These are phyloP conservation scores for Colletotrichum musicola DNA, from an alignment of 2,329 filamentous ascomycete species.

Conservation along the genomic window DNA sequence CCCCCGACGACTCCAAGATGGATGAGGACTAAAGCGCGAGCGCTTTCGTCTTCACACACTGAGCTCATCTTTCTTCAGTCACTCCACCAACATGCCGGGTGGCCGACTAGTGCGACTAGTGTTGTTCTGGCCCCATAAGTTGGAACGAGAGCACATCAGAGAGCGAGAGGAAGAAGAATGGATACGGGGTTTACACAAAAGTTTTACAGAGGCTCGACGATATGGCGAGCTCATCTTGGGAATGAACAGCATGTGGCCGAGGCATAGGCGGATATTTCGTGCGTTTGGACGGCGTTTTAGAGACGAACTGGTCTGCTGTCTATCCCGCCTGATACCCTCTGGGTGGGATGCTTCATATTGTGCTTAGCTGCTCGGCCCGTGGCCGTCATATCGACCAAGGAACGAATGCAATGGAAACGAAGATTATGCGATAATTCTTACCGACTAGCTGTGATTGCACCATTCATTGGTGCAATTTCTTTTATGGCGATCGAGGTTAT, in stretches of 20 bases:
- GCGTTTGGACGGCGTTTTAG: constrained; percentile 20
- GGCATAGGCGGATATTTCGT: constrained; percentile 27
- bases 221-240: constrained; percentile 13
- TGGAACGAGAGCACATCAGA: constrained; percentile 13
- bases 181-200: constrained; percentile 32
- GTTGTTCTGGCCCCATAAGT: background rate
- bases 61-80: constrained; percentile 14
- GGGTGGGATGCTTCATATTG: constrained; percentile 7
- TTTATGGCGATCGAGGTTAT: background rate
- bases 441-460: background rate
- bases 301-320: constrained; percentile 23
- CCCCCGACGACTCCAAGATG: constrained; percentile 78
- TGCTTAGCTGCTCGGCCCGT: constrained; percentile 18
- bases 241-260: constrained; percentile 30
- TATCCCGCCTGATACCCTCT: constrained; percentile 11
- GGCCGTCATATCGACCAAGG: constrained; percentile 13
- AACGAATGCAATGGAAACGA: constrained; percentile 33
- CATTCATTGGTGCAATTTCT: background rate
- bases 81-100: background rate
- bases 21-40: constrained; percentile 62
- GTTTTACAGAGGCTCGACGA: constrained; percentile 25
- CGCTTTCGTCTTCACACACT: background rate
- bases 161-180: constrained; percentile 2
- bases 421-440: constrained; percentile 20
- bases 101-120: background rate